Percentiles rank a stretch among this genome's conserved stretches.
These are phyloP conservation scores for Rhododendron griersonianum DNA, from an alignment of 148 eudicot species.

Conservation along the genomic window DNA sequence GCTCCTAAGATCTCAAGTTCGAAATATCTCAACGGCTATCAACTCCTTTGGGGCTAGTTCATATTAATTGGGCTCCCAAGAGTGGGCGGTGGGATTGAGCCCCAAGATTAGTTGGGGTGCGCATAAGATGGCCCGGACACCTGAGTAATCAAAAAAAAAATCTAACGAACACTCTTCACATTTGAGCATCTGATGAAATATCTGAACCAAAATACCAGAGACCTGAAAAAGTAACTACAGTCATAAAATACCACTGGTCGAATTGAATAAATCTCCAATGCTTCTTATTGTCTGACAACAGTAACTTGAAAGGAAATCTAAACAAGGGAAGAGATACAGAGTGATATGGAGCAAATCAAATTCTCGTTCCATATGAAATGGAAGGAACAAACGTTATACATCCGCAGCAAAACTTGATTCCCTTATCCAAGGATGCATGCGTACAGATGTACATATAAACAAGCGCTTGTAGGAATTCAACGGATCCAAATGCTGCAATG, in stretches of 20 bases:
- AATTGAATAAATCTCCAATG: not conserved
- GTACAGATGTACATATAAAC: not conserved
- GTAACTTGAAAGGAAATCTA: not conserved
- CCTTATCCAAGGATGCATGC: not conserved
- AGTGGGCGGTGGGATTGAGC: too few relatives aligned
- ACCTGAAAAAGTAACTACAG: too few relatives aligned
- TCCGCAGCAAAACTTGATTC: not conserved
- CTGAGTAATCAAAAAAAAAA: not conserved
- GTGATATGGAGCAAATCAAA: not conserved
- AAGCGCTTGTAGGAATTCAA: not conserved
- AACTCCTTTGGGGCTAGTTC: too few relatives aligned
- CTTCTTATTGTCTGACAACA: not conserved
- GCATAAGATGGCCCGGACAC: too few relatives aligned
- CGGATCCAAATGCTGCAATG: constrained; percentile 8
- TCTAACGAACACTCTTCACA: not conserved
- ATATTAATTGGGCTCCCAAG: too few relatives aligned
- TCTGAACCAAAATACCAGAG: not conserved
- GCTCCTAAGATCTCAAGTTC: too few relatives aligned
- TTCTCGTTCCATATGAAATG: not conserved
- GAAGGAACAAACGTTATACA: not conserved
- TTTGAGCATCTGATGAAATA: not conserved
- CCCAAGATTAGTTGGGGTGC: not conserved
- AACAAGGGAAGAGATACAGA: too few relatives aligned
- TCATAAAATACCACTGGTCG: not conserved
- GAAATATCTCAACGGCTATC: too few relatives aligned